These are phyloP conservation scores for Fagopyrum homotropicum DNA, from an alignment of 148 eudicot species.

Conservation along the genomic window DNA sequence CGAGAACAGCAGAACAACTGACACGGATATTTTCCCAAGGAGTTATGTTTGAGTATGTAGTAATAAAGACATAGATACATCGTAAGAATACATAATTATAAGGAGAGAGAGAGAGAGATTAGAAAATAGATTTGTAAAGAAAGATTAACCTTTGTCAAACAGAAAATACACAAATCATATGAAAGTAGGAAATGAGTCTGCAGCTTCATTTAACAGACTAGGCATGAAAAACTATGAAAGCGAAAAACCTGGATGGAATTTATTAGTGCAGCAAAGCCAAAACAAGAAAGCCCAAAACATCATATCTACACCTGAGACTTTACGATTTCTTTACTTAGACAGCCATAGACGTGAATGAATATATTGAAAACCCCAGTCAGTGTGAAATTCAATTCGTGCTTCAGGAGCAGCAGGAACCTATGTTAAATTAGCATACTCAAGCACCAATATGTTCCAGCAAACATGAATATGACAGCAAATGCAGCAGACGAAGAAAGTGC, in stretches of 20 bases:
- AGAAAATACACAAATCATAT: too few species aligned
- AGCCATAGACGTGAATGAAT: slow-evolving; percentile 75
- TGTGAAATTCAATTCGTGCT: slow-evolving; percentile 87
- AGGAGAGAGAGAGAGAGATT: too few species aligned
- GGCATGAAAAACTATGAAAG: background rate
- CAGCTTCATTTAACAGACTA: background rate
- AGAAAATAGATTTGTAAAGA: background rate
- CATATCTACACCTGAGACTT: background rate
- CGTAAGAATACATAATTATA: too few species aligned
- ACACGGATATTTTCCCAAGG: too few species aligned
- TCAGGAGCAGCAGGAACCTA: slow-evolving; percentile 93
- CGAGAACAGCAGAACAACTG: too few species aligned
- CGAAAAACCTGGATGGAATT: background rate
- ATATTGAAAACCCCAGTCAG: slow-evolving; percentile 86
- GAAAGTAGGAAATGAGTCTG: too few species aligned
- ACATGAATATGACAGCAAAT: too few species aligned
- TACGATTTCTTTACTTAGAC: slow-evolving; percentile 43
- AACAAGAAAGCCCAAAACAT: background rate
- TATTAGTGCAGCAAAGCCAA: background rate
- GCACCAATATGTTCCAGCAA: too few species aligned
- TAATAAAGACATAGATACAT: too few species aligned
- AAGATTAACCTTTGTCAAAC: background rate
- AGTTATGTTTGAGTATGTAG: background rate
- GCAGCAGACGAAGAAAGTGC: too few species aligned
- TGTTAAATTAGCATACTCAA: background rate